phyloP scores from a whole-genome alignment of 768 basidiomycete species.

The Mycena amicta region DNA sequence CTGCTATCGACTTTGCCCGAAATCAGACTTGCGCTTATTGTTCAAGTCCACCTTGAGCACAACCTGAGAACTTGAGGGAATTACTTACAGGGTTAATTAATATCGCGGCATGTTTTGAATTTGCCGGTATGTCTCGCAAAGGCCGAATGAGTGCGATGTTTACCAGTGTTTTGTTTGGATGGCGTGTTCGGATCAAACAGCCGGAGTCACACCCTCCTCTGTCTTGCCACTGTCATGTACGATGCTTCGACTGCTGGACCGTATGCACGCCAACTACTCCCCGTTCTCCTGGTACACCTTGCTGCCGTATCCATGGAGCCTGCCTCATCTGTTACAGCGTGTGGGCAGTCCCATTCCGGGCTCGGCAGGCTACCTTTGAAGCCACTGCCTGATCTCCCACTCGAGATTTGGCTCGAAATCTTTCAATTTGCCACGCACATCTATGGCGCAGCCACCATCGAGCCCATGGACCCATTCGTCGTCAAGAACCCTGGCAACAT shows the following conservation, averaged over 20 bases:
- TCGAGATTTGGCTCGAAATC: conserved; percentile 58
- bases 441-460: conserved; percentile 44
- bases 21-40: no score
- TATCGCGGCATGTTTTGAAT: no score
- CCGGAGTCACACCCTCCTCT: background rate
- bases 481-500: conserved; percentile 43
- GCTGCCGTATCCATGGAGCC: background rate
- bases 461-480: conserved; percentile 50
- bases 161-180: no score
- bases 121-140: no score
- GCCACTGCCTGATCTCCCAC: conserved; percentile 42
- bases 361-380: conserved; percentile 11
- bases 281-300: background rate
- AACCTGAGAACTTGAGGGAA: no score
- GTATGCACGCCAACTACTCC: background rate
- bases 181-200: background rate
- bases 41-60: no score
- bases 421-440: conserved; percentile 58
- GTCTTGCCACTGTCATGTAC: background rate
- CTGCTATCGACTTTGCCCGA: no score
- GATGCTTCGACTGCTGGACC: background rate
- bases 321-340: background rate
- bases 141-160: no score
- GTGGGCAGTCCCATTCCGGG: background rate
- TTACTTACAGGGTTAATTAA: no score